Base-by-base conservation (phyloP, 169 alveolate species). In the Toxoplasma gondii region DNA sequence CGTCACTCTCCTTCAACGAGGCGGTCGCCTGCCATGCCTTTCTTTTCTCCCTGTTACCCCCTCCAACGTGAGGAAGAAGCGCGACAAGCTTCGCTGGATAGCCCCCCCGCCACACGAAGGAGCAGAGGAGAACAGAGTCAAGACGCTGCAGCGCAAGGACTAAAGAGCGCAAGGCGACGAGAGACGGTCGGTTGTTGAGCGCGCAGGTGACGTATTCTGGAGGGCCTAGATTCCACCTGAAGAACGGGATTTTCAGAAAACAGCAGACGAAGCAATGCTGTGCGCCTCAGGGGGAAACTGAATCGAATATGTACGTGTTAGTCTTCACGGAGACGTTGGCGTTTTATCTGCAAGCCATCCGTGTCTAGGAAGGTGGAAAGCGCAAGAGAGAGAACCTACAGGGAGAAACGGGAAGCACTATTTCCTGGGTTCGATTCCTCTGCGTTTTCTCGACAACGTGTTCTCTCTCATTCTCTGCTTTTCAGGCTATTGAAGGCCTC, bases 81-180 rank as follows among this genome's bases (percentile, higher is more conserved):
- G 67, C 90, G 38, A 43, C 90, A 64, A 43, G 90, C 39, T 31
- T 36, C 24, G 90, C 90, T 2, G 90, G 90, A 22, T 82, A 29
- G 5, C 90, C 90, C 41, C 22, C n/a, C 10, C 90, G 54, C 90
- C 90, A 82, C 17, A 43, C 64, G 29, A 82, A 38, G 1, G 90
- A 82, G 90, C 90, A 82, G 24, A 82, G 54, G 38, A 82, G 64
- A 17, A 43, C 90, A 10, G 90, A 38, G 41, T 43, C 38, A 1
- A 82, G 90, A 0, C 90, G 90, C 53, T 82, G 39, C 67, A 82
- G 90, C 38, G 90, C 90, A 34, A 82, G 69, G 31, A 82, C 90
- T 67, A 82, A 24, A 9, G 90, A 38, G 39, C 90, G 90, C 67
- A 82, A 38, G 12, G 90, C 90, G 69, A 82, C 41, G 19, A 82